Evolutionary conservation across 192 early-diverging fungal genomes (phyloP).

Genomic region (Polychytrium aggregatum): DNA sequence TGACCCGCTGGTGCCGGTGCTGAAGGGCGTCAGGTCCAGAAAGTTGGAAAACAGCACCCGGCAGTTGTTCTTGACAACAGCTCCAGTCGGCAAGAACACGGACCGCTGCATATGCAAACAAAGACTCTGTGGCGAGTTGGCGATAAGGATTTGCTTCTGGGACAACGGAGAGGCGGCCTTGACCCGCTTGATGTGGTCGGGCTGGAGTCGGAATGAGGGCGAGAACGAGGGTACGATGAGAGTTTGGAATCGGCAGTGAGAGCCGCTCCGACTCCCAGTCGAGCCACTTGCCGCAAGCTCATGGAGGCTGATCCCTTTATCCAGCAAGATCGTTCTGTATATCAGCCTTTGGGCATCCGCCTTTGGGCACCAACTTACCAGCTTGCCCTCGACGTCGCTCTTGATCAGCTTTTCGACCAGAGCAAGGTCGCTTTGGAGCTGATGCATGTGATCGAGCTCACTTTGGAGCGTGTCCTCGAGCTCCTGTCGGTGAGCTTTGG

Average conservation of each 20-base stretch:
- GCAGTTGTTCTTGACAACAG: conserved; percentile 66
- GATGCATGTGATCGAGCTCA: not conserved
- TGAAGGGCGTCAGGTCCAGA: conserved; percentile 69
- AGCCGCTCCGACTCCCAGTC: not conserved
- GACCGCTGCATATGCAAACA: conserved; percentile 80
- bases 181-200: conserved; percentile 5
- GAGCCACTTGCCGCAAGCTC: too few relatives aligned
- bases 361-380: conserved; percentile 9
- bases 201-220: too few relatives aligned
- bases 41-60: conserved; percentile 55
- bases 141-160: conserved; percentile 77
- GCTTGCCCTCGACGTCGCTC: conserved; percentile 15
- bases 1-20: too few relatives aligned
- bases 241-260: not conserved
- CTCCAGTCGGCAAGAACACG: conserved; percentile 58
- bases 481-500: too few relatives aligned
- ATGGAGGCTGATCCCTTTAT: too few relatives aligned
- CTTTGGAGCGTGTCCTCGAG: too few relatives aligned
- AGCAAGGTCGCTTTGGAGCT: conserved; percentile 6
- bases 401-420: conserved; percentile 8
- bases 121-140: conserved; percentile 67
- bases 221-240: not conserved
- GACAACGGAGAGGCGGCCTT: conserved; percentile 16
- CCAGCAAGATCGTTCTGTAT: too few relatives aligned
- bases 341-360: too few relatives aligned